Evolutionary conservation across 371 early-diverging fungal species (phyloP).

Genomic region (Rhizopus stolonifer): DNA sequence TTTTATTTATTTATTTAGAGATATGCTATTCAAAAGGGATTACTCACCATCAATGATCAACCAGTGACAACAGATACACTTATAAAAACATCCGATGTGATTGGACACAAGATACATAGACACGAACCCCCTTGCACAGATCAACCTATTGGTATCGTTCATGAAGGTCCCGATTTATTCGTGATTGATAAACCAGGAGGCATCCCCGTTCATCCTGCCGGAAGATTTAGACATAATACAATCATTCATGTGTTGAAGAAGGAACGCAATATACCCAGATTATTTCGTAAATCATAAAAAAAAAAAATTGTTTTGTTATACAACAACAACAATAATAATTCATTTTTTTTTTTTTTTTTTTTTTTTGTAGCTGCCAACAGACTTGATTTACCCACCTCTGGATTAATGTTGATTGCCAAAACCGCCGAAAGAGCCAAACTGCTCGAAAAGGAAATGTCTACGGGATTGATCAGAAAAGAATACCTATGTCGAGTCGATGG

Average conservation of each 20-base stretch:
- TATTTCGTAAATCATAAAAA: slow-evolving; percentile 60
- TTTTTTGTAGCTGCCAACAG: slow-evolving; percentile 75
- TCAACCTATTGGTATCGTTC: slow-evolving; percentile 61
- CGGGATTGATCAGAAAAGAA: slow-evolving; percentile 74
- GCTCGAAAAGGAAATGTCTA: slow-evolving; percentile 68
- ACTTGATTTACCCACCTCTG: slow-evolving; percentile 92
- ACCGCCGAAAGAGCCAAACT: slow-evolving; percentile 63
- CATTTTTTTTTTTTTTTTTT: slow-evolving; percentile 16
- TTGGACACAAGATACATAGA: slow-evolving; percentile 84
- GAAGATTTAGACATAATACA: slow-evolving; percentile 81
- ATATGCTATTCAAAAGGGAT: slow-evolving; percentile 75
- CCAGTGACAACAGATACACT: slow-evolving; percentile 52
- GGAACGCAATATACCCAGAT: slow-evolving; percentile 58
- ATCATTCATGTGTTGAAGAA: slow-evolving; percentile 74
- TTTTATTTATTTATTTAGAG: no score
- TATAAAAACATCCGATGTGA: slow-evolving; percentile 70
- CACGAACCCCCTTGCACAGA: slow-evolving; percentile 92
- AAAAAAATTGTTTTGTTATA: no score
- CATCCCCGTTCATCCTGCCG: slow-evolving; percentile 88
- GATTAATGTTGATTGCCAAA: slow-evolving; percentile 79
- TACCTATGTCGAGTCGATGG: slow-evolving; percentile 90
- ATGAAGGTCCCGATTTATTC: slow-evolving; percentile 66
- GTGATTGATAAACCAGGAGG: slow-evolving; percentile 90
- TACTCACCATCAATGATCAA: slow-evolving; percentile 78
- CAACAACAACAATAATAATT: no score